Evolutionary conservation across 192 early-diverging fungal species (phyloP), one percentile per base, ranked within the genome.

Genomic region (Globomyces pollinis-pini): DNA sequence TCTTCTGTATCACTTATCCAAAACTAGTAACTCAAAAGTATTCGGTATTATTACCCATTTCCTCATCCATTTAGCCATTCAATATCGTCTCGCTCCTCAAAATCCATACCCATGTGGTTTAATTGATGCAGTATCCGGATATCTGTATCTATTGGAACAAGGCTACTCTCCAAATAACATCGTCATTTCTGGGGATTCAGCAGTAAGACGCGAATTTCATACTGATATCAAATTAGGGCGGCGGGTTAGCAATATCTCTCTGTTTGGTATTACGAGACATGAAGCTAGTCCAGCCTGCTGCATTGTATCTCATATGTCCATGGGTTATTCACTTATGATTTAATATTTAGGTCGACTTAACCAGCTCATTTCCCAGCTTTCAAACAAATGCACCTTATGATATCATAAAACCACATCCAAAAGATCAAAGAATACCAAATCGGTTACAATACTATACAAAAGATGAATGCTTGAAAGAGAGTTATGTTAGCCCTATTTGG

Each of bases 331-430:
- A n/a, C n/a, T n/a, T n/a, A n/a, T n/a, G n/a, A n/a, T n/a, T n/a
- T n/a, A n/a, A n/a, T n/a, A n/a, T n/a, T n/a, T n/a, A n/a, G n/a
- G n/a, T 74, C 7, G 78, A 80, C 50, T 57, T 80, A 18, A 73
- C 75, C 7, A 71, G 75, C 41, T 75, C 71, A 9, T 47, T 70
- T 65, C 74, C 78, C 12, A 72, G 69, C 32, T 78, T 71, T 56
- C 44, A 53, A n/a, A 57, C 56, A 29, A 73, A 72, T 52, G 45
- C 45, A 38, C 16, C 45, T 3, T 67, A 54, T 39, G 69, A 78
- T 52, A 60, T 72, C 24, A 62, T 39, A 20, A 38, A 24, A 23
- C 21, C 7, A 18, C 21, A 36, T 21, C 24, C 38, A 3, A 47
- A 18, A 8, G 42, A 59, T 35, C 47, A 43, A n/a, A 43, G 57